Evolutionary conservation across 495 filamentous ascomycete genomes (phyloP).

Genomic region (Neurospora terricola): DNA sequence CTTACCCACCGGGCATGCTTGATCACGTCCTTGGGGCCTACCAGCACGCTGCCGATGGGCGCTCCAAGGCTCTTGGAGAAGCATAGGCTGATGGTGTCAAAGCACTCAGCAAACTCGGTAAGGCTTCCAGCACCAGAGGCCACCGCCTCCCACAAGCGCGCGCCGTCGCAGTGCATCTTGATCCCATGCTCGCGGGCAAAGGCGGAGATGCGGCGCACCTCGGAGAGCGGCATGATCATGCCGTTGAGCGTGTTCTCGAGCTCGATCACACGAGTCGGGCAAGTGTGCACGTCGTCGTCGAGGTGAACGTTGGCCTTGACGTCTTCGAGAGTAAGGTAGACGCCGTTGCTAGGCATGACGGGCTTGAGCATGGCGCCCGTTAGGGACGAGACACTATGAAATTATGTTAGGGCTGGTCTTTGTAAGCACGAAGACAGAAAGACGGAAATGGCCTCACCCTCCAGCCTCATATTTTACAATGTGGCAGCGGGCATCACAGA

Average conservation of each 20-base stretch:
- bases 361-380: conserved; percentile 49
- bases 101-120: conserved; percentile 55
- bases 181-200: conserved; percentile 62
- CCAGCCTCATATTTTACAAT: conserved; percentile 66
- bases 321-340: conserved; percentile 69
- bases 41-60: conserved; percentile 72
- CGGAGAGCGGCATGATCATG: conserved; percentile 62
- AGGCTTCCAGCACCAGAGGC: conserved; percentile 51
- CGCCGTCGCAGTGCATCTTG: conserved; percentile 75
- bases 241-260: conserved; percentile 82
- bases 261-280: conserved; percentile 70
- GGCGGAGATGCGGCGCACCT: conserved; percentile 53
- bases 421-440: neutral
- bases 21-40: conserved; percentile 56
- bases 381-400: conserved; percentile 40
- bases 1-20: conserved; percentile 68
- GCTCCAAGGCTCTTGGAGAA: conserved; percentile 88
- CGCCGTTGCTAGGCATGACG: conserved; percentile 53
- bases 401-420: neutral
- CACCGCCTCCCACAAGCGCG: conserved; percentile 71
- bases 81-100: conserved; percentile 76
- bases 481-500: conserved; percentile 59
- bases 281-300: conserved; percentile 41
- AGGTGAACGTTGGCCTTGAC: conserved; percentile 45
- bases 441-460: conserved; percentile 28